A percentile compares a stretch with the other conserved stretches of the same genome.
phyloP scores from a whole-genome alignment of 2,329 filamentous ascomycete species.

The Aureobasidium sp. region DNA sequence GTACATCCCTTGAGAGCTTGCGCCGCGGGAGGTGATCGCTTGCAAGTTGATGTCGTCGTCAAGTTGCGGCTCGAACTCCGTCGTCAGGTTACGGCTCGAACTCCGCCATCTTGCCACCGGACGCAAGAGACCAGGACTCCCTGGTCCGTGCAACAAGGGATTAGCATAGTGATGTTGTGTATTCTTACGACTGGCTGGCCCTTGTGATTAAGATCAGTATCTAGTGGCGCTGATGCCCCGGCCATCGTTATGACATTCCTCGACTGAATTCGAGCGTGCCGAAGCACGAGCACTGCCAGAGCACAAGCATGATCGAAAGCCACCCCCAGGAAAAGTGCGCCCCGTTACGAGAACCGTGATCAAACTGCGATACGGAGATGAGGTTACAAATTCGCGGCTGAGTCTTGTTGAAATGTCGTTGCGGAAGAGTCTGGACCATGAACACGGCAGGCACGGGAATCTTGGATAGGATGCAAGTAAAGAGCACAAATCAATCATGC shows the following conservation, averaged over 20 bases:
- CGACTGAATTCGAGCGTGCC: background rate
- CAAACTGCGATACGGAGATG: background rate
- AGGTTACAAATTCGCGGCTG: background rate
- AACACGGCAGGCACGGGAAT: no score
- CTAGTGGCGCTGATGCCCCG: background rate
- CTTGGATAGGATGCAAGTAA: no score
- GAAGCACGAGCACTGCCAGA: conserved; percentile 1
- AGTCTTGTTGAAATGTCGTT: background rate
- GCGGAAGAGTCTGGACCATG: background rate
- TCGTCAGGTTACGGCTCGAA: no score
- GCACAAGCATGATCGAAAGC: background rate
- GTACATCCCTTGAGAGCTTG: background rate
- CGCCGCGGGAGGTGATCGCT: background rate
- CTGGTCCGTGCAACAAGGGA: no score
- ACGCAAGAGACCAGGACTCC: no score
- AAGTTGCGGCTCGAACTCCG: background rate
- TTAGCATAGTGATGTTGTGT: no score
- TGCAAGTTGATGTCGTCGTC: background rate
- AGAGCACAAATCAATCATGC: no score
- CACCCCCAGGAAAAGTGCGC: background rate
- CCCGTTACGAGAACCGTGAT: conserved; percentile 4
- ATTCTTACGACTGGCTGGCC: no score
- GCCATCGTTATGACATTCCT: background rate
- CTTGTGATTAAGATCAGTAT: background rate
- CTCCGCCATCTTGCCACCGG: no score